phyloP scores from a whole-genome alignment of 192 early-diverging fungal genomes.

The Chytriomyces confervae region DNA sequence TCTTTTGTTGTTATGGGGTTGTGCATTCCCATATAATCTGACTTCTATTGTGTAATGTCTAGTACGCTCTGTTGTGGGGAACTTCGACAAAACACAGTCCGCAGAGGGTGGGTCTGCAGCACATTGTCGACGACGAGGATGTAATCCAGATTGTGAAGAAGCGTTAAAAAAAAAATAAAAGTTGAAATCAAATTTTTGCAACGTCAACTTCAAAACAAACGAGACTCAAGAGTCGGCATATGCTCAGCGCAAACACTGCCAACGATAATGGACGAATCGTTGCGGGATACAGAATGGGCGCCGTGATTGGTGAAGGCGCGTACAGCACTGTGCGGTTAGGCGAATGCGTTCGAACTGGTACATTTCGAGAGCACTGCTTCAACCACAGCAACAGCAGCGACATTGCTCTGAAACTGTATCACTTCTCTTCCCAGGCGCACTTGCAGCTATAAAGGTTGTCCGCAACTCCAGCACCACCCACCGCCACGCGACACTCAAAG shows the following conservation, averaged over 20 bases:
- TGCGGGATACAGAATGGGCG: conserved; percentile 33
- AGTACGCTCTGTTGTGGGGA: conserved; percentile 97
- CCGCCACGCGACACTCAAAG: too few relatives aligned
- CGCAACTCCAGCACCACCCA: too few relatives aligned
- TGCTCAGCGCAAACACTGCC: not conserved
- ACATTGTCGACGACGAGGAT: conserved; percentile 87
- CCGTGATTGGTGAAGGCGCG: conserved; percentile 55
- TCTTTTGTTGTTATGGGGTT: not conserved
- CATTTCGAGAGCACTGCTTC: too few relatives aligned
- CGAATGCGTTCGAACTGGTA: conserved; percentile 24
- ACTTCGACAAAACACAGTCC: conserved; percentile 96
- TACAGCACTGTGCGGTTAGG: conserved; percentile 42
- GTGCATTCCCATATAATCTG: conserved; percentile 1
- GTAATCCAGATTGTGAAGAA: conserved; percentile 73
- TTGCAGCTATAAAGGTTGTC: too few relatives aligned
- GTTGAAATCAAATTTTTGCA: not conserved
- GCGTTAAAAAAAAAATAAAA: conserved; percentile 41
- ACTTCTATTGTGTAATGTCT: not conserved
- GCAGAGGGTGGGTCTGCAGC: conserved; percentile 87
- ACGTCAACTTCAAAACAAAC: not conserved
- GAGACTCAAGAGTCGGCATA: not conserved
- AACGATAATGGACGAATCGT: not conserved
- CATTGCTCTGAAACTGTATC: conserved; percentile 35
- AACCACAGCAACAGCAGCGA: not conserved
- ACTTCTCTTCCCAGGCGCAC: not conserved